Evolutionary conservation across 345 rosid genomes (phyloP).

Genomic region (Acer saccharum): DNA sequence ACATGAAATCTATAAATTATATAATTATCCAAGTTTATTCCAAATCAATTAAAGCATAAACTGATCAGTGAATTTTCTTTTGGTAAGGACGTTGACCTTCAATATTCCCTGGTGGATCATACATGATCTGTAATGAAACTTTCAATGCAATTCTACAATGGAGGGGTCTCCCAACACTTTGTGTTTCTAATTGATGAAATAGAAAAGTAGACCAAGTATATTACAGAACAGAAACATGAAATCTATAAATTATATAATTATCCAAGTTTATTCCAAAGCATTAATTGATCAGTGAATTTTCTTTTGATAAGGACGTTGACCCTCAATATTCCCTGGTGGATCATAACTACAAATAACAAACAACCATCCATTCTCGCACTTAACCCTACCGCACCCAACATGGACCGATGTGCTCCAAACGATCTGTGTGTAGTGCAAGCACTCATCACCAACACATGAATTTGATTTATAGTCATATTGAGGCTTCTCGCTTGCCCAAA

Average conservation of each 20-base stretch:
- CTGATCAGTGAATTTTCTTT: slow-evolving; percentile 1
- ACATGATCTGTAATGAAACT: too few species aligned
- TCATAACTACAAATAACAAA: slow-evolving; percentile 27
- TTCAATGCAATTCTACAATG: too few species aligned
- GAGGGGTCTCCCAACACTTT: too few species aligned
- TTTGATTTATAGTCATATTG: slow-evolving; percentile 26
- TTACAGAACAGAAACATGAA: too few species aligned
- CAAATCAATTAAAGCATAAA: neutral
- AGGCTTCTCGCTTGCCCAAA: slow-evolving; percentile 34
- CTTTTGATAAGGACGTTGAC: slow-evolving; percentile 15
- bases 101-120: slow-evolving; percentile 24
- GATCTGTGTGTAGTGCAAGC: slow-evolving; percentile 40
- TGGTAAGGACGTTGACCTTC: slow-evolving; percentile 19
- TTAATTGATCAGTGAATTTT: slow-evolving; percentile 1
- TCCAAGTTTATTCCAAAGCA: neutral
- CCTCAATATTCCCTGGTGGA: slow-evolving; percentile 23
- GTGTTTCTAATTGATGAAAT: too few species aligned
- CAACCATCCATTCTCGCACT: slow-evolving; percentile 28
- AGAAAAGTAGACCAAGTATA: too few species aligned
- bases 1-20: too few species aligned
- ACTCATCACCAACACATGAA: slow-evolving; percentile 10
- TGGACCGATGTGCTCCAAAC: slow-evolving; percentile 22
- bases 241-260: too few species aligned
- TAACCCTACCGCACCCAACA: slow-evolving; percentile 29
- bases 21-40: neutral